These are phyloP conservation scores for Ogataea naganishii DNA, from an alignment of 805 yeast species.

Conservation along the genomic window DNA sequence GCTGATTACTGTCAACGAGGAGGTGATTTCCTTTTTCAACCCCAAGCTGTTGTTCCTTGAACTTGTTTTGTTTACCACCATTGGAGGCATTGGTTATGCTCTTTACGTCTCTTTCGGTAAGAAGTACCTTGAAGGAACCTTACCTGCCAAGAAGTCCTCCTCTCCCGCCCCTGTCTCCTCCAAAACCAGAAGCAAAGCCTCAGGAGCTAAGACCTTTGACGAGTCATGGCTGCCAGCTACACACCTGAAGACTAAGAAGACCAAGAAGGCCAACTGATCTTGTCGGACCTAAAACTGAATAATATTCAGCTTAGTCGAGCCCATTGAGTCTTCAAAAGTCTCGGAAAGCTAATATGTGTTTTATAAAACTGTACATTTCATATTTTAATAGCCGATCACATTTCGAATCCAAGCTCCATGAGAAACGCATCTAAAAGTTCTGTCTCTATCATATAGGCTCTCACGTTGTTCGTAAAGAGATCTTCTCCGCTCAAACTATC, in stretches of 20 bases:
- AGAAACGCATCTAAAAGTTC: constrained; percentile 31
- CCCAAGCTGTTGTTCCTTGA: constrained; percentile 65
- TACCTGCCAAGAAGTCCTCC: constrained; percentile 24
- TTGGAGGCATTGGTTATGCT: constrained; percentile 43
- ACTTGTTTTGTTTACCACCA: constrained; percentile 37
- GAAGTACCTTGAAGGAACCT: constrained; percentile 31
- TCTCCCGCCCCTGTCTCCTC: constrained; percentile 15
- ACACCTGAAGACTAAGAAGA: constrained; percentile 31
- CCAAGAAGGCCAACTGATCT: constrained; percentile 21
- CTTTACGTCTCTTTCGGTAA: constrained; percentile 35
- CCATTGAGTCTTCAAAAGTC: not conserved
- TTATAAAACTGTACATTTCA: constrained; percentile 1
- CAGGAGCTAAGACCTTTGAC: constrained; percentile 22
- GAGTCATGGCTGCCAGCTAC: constrained; percentile 53
- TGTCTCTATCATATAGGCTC: constrained; percentile 28
- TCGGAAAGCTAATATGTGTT: constrained; percentile 1
- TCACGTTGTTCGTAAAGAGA: constrained; percentile 9
- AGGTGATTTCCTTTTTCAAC: constrained; percentile 59
- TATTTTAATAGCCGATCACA: too few species aligned
- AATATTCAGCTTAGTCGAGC: not conserved
- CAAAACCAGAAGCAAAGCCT: constrained; percentile 21
- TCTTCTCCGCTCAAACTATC: constrained; percentile 14
- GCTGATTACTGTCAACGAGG: constrained; percentile 51
- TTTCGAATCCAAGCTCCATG: constrained; percentile 28
- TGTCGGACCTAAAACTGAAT: constrained; percentile 1